Evolutionary conservation across 805 yeast genomes (phyloP), one percentile per base, ranked within the genome.

Genomic region (Candida xyloterini): DNA sequence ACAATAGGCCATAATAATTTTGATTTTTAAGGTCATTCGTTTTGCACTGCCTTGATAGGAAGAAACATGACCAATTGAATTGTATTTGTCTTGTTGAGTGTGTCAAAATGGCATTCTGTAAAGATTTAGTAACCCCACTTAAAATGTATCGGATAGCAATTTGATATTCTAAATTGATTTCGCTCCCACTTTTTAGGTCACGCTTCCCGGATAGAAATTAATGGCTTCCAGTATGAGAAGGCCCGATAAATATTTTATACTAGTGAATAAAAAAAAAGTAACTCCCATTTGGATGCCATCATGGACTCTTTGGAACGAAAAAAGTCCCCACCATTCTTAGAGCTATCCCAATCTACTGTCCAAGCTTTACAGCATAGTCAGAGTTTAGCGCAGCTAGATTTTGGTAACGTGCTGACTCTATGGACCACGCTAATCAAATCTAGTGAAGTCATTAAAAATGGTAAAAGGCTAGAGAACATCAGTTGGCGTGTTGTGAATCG

Each of bases 351-450:
- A 14, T 47, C 56, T 15, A 58, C 62, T 4, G 30, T 58, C 20
- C 47, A 50, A 21, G 31, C 50, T 14, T 38, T 60, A 15, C 56
- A 54, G 26, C 51, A 46, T 21, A 47, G 53, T 15, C 38, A 38
- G 22, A 38, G 34, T 30, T 49, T 48, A 15, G 38, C 53, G 3
- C 57, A 57, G 3, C 48, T 66, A 10, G 68, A 68, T 29, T 53
- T 69, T 27, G 70, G 67, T 38, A 65, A 64, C 35, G 65, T 68
- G 3, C 48, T 69, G 21, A 60, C 67, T 3, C 60, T 69, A 16
- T 68, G 73, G 70, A 65, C 71, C 8, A 69, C 71, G 2, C 35
- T 63, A 10, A 57, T 58, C 9, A 62, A 63, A 38, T 56, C 63
- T 1, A 52, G 62, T 16, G 59, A 55, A 30, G 53, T 54, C 33